Evolutionary conservation across 768 basidiomycete genomes (phyloP).

Genomic region (Suillus luteus): DNA sequence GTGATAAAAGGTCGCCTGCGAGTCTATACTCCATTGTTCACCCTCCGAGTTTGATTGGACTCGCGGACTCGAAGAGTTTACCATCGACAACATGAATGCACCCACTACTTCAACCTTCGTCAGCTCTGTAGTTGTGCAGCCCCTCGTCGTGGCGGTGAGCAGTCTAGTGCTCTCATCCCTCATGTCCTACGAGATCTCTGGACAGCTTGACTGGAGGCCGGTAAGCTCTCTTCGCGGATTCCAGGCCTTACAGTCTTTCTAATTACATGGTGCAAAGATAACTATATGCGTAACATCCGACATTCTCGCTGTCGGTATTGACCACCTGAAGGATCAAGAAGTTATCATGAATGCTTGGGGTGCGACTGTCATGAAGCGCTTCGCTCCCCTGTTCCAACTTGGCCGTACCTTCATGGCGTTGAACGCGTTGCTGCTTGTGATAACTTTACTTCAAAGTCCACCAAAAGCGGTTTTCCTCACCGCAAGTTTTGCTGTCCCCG

Average conservation of each 20-base stretch:
- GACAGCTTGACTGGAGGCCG: background rate
- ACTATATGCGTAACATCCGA: background rate
- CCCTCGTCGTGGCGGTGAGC: background rate
- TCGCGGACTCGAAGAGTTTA: background rate
- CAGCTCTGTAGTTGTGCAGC: background rate
- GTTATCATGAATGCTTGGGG: background rate
- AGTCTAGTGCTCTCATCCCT: background rate
- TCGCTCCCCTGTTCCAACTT: background rate
- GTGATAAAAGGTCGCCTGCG: background rate
- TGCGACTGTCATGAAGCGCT: background rate
- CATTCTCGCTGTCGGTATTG: background rate
- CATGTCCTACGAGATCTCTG: background rate
- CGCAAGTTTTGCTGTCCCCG: background rate
- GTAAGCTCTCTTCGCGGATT: background rate
- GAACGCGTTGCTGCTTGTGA: background rate
- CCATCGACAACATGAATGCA: background rate
- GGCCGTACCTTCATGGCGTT: background rate
- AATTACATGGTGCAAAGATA: background rate
- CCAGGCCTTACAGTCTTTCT: background rate
- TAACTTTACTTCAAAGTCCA: background rate
- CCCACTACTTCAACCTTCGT: background rate
- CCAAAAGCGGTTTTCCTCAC: background rate
- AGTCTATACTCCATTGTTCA: background rate
- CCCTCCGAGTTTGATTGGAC: background rate
- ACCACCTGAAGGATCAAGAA: background rate